Evolutionary conservation across 1,139 yeast genomes (phyloP), one percentile per base, ranked within the genome.

Genomic region (Hemisphaericaspora xylanilytica): DNA sequence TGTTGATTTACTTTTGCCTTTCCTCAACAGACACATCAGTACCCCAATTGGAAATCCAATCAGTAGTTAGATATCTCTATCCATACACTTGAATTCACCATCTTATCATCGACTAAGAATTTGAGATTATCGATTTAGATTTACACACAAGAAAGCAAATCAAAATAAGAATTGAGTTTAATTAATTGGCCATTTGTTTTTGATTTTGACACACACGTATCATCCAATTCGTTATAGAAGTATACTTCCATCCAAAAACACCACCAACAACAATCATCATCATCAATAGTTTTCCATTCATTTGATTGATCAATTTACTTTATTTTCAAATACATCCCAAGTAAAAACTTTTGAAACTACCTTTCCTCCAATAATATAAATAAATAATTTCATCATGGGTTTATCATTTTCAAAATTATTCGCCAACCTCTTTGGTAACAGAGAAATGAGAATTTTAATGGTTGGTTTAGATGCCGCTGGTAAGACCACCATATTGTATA

Each of bases 391-490:
- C 30, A 42, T 38, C 37, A 63, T 63, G 68, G 68, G 68, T 46
- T 61, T 62, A 54, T 63, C 68, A 42, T 59, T 63, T 55, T 63
- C 67, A 36, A 63, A 62, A 48, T 59, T 63, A 51, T 61, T 63
- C 43, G 56, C 61, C 40, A 61, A 60, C 45, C 63, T 63, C 44
- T 65, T 65, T 50, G 70, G 71, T 49, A 64, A 64, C 56, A 63
- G 62, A 52, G 71, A 65, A 52, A 65, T 65, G 71, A 63, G 71
- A 58, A 65, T 65, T 44, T 64, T 65, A 48, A 65, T 65, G 71
- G 71, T 65, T 45, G 71, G 71, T 38, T 63, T 65, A 47, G 71
- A 65, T 53, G 71, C 71, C 34, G 71, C 71, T 36, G 71, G 71
- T 62, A 65, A 65, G 49, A 65, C 71, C 51, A 65, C 71, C 52